Conservation (phyloP, 2,329 filamentous ascomycete species). For the Pseudogymnoascus sp. region DNA sequence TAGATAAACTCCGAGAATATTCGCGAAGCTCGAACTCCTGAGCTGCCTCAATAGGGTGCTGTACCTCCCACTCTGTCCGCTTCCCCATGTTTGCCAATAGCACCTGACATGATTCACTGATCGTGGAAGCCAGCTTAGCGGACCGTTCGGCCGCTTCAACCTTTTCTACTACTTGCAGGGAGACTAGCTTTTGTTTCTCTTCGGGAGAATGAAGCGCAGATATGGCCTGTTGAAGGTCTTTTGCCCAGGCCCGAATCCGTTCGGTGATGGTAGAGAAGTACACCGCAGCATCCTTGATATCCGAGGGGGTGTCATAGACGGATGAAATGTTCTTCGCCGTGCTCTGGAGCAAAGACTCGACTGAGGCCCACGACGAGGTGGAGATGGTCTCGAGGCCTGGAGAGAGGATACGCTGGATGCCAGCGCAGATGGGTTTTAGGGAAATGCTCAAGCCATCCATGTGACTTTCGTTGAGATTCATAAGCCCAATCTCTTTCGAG, state of each 20-base stretch:
- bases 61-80: not conserved
- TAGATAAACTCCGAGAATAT: not conserved
- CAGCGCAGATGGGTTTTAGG: not conserved
- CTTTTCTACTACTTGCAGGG: not conserved
- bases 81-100: not conserved
- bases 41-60: not conserved
- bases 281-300: not conserved
- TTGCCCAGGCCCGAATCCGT: not conserved
- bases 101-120: not conserved
- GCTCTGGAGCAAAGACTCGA: not conserved
- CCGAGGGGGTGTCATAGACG: not conserved
- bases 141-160: not conserved
- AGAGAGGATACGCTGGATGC: not conserved
- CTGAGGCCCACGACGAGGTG: not conserved
- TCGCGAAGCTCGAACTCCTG: conserved; percentile 7
- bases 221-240: conserved; percentile 1
- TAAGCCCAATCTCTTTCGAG: not conserved
- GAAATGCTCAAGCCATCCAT: conserved; percentile 6
- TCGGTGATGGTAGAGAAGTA: not conserved
- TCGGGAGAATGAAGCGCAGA: not conserved
- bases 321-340: conserved; percentile 2
- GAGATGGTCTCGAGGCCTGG: conserved; percentile 1
- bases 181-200: not conserved
- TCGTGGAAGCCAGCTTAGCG: not conserved
- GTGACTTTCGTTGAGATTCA: conserved; percentile 1